Evolutionary conservation across 192 early-diverging fungal genomes (phyloP).

Genomic region (Rhizophagus prolifer): DNA sequence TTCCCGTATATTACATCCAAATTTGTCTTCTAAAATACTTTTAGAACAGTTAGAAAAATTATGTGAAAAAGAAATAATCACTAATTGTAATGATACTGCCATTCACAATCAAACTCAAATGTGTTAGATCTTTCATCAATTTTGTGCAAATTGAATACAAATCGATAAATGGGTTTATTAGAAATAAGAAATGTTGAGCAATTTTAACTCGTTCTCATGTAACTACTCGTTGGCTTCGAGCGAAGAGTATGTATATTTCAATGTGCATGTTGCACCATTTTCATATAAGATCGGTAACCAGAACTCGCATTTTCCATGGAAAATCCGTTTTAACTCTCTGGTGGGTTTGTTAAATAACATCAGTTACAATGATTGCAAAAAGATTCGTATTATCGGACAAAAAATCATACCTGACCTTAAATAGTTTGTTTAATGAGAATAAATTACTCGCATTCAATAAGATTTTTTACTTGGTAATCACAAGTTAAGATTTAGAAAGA

Average conservation of each 20-base stretch:
- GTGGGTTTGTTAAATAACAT: background rate
- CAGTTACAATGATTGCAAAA: background rate
- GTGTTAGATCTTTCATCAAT: background rate
- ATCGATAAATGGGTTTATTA: background rate
- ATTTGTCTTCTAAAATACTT: background rate
- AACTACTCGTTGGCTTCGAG: background rate
- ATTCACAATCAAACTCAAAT: constrained; percentile 14
- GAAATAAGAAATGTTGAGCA: background rate
- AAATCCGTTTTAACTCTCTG: background rate
- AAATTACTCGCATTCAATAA: too few species aligned
- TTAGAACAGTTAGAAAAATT: background rate
- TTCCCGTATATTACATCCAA: background rate
- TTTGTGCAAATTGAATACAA: background rate
- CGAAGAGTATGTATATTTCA: background rate
- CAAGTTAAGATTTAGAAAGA: too few species aligned
- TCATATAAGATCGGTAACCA: background rate
- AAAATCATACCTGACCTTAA: background rate
- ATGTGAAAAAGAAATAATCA: constrained; percentile 1
- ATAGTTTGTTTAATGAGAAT: too few species aligned
- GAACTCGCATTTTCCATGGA: too few species aligned
- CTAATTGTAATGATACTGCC: constrained; percentile 2
- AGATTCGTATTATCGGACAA: background rate
- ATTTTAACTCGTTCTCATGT: background rate
- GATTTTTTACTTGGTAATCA: too few species aligned
- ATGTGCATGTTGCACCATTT: background rate